A percentile compares a stretch with the other conserved stretches of the same genome.
phyloP scores from a whole-genome alignment of 2,329 filamentous ascomycete species.

The Fusarium cicatricum region DNA sequence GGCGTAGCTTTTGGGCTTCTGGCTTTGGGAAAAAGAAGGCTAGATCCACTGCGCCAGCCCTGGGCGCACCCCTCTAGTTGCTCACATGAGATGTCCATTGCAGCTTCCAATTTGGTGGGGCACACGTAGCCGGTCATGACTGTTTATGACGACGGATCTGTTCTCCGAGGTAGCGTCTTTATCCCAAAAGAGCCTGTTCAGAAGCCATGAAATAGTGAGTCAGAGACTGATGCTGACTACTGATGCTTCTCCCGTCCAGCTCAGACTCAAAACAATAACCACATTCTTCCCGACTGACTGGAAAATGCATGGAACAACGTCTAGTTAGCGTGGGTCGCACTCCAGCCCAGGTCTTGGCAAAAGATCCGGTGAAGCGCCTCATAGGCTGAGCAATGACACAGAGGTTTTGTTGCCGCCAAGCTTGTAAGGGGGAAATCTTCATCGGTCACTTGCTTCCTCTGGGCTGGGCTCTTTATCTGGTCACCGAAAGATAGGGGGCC shows the following conservation, averaged over 20 bases:
- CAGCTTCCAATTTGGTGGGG: neutral
- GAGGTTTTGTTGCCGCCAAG: slow-evolving; percentile 17
- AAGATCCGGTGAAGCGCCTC: slow-evolving; percentile 5
- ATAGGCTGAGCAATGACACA: slow-evolving; percentile 9
- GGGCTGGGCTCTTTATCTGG: slow-evolving; percentile 8
- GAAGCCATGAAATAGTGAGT: neutral
- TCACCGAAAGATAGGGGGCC: neutral
- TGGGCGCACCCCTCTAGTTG: slow-evolving; percentile 1
- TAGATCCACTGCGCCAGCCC: neutral
- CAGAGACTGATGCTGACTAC: neutral
- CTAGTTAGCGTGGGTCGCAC: slow-evolving; percentile 28
- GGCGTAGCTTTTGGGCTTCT: neutral
- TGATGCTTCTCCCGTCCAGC: neutral
- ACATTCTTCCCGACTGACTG: neutral
- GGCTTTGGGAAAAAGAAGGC: neutral
- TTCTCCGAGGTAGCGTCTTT: neutral
- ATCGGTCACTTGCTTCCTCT: slow-evolving; percentile 5
- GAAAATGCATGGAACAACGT: slow-evolving; percentile 32
- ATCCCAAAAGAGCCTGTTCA: neutral
- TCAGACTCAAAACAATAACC: neutral
- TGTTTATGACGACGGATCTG: neutral
- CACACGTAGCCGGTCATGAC: neutral
- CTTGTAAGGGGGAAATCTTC: neutral
- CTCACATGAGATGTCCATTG: slow-evolving; percentile 1
- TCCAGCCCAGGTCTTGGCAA: slow-evolving; percentile 30